phyloP scores from a whole-genome alignment of 2,329 filamentous ascomycete genomes.

The Arthrinium puccinioides region DNA sequence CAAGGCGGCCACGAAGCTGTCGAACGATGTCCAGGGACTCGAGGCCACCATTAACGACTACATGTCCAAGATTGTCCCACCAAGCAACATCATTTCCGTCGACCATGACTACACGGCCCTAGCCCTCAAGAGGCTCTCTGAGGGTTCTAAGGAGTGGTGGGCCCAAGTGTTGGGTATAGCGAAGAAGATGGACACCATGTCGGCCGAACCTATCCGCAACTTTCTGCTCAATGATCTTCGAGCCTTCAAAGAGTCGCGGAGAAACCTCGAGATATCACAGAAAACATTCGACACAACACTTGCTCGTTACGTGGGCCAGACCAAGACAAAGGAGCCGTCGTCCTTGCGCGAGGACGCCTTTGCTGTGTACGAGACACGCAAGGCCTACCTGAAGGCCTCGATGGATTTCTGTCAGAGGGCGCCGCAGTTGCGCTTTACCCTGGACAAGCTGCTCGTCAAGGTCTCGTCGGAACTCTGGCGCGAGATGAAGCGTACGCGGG shows the following conservation, averaged over 20 bases:
- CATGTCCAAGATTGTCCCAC: conserved; percentile 68
- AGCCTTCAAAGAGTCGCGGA: conserved; percentile 77
- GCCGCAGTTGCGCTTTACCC: conserved; percentile 73
- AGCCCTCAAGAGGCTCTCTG: conserved; percentile 76
- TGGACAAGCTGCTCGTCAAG: conserved; percentile 81
- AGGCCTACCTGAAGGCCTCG: conserved; percentile 82
- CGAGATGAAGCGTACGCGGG: conserved; percentile 69
- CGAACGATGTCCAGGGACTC: conserved; percentile 60
- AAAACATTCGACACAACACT: conserved; percentile 77
- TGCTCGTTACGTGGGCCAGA: conserved; percentile 74
- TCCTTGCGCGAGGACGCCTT: conserved; percentile 92
- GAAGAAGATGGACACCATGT: conserved; percentile 68
- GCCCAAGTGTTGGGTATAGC: conserved; percentile 63
- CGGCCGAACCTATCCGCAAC: conserved; percentile 72
- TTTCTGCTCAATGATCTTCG: conserved; percentile 77
- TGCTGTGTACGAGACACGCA: conserved; percentile 85
- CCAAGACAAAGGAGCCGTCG: conserved; percentile 90
- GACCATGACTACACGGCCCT: conserved; percentile 94
- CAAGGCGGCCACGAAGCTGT: conserved; percentile 45
- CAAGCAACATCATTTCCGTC: conserved; percentile 67
- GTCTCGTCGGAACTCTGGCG: conserved; percentile 83
- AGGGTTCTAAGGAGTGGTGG: conserved; percentile 87
- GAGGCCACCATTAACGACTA: conserved; percentile 76
- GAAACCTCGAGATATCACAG: conserved; percentile 70
- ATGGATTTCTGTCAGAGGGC: conserved; percentile 90